A percentile compares a stretch with the other conserved stretches of the same genome.
phyloP scores from a whole-genome alignment of 2,329 filamentous ascomycete species.

The Claviceps quebecensis region DNA sequence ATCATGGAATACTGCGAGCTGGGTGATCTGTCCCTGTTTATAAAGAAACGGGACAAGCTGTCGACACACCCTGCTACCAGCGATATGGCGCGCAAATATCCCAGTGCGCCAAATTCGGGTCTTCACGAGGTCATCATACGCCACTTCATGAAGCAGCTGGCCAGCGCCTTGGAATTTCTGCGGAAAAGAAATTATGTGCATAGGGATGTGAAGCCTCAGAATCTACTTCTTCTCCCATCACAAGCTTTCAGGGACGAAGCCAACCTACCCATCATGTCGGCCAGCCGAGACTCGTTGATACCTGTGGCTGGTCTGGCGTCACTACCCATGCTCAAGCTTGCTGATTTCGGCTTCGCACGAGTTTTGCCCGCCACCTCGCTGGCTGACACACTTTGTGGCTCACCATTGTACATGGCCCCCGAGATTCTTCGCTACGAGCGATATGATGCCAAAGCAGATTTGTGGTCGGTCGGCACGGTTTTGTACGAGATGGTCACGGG shows the following conservation, averaged over 20 bases:
- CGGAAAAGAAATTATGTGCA: constrained; percentile 79
- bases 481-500: constrained; percentile 91
- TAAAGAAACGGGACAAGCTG: constrained; percentile 81
- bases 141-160: constrained; percentile 90
- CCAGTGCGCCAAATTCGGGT: constrained; percentile 68
- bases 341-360: constrained; percentile 96
- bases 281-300: constrained; percentile 66
- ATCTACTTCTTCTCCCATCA: constrained; percentile 78
- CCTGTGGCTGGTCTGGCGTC: constrained; percentile 70
- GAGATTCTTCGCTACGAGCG: constrained; percentile 95
- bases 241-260: constrained; percentile 49
- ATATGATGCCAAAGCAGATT: constrained; percentile 90
- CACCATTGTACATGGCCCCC: constrained; percentile 95
- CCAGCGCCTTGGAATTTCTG: constrained; percentile 82
- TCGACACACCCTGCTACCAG: constrained; percentile 65
- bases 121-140: constrained; percentile 92
- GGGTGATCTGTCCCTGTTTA: constrained; percentile 86
- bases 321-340: constrained; percentile 90
- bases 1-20: constrained; percentile 98
- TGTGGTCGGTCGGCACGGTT: constrained; percentile 96
- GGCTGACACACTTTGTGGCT: constrained; percentile 91
- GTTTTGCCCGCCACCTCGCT: constrained; percentile 81
- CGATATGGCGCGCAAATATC: constrained; percentile 89
- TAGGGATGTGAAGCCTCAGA: constrained; percentile 95
- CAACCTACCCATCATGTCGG: constrained; percentile 50